Conservation (phyloP, 2,329 filamentous ascomycete species). For the Colletotrichum nymphaeae region DNA sequence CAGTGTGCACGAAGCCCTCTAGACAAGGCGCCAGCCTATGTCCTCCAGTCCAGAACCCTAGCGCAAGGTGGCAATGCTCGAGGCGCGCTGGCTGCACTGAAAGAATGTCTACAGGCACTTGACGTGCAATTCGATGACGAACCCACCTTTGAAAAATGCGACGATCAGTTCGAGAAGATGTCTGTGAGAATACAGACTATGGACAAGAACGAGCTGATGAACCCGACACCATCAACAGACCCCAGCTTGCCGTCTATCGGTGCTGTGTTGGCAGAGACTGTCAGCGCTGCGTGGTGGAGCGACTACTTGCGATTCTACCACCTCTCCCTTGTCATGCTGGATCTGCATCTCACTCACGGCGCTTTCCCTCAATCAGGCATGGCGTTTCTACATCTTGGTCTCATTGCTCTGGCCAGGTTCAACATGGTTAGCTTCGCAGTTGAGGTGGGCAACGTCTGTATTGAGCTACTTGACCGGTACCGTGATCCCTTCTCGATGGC, state of each 20-base stretch:
- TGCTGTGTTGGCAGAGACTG: constrained; percentile 76
- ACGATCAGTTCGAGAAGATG: constrained; percentile 76
- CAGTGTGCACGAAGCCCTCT: constrained; percentile 75
- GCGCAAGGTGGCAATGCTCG: constrained; percentile 78
- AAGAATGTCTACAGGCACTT: constrained; percentile 77
- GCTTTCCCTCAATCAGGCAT: constrained; percentile 77
- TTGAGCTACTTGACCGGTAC: constrained; percentile 73
- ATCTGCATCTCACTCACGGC: constrained; percentile 72
- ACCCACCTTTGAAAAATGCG: constrained; percentile 81
- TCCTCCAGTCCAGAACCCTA: constrained; percentile 83
- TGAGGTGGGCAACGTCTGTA: constrained; percentile 71
- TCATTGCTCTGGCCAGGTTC: constrained; percentile 76
- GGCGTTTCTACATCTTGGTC: constrained; percentile 75
- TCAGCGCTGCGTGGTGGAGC: constrained; percentile 79
- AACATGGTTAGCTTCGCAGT: constrained; percentile 76
- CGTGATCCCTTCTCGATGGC: constrained; percentile 74
- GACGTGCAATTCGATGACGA: constrained; percentile 73
- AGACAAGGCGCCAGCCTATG: constrained; percentile 86
- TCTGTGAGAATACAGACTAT: constrained; percentile 69
- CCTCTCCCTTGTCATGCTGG: constrained; percentile 73
- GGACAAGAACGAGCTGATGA: constrained; percentile 60
- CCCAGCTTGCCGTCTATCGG: constrained; percentile 71
- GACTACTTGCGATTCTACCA: constrained; percentile 80
- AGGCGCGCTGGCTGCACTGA: constrained; percentile 76
- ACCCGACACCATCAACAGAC: constrained; percentile 57